Conservation (phyloP, 805 yeast genomes). For the Nakazawaea laoshanensis region DNA sequence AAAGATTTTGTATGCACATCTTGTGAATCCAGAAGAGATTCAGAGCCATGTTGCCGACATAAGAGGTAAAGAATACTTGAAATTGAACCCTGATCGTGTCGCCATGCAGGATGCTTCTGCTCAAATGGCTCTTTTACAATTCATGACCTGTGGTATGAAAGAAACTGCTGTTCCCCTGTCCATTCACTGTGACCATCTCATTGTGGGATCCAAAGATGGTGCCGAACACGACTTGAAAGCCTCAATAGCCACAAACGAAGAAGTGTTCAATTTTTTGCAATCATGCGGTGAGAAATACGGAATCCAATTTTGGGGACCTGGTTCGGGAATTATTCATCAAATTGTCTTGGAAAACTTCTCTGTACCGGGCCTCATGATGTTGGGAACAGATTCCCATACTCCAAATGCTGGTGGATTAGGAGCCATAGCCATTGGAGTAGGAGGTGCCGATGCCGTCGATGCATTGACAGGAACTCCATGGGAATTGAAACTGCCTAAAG, state of each 20-base stretch:
- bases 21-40: slow-evolving; percentile 87
- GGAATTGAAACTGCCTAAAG: slow-evolving; percentile 97
- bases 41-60: slow-evolving; percentile 33
- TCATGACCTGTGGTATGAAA: slow-evolving; percentile 91
- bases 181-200: slow-evolving; percentile 96
- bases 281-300: slow-evolving; percentile 91
- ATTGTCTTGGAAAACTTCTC: slow-evolving; percentile 94
- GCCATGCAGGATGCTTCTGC: slow-evolving; percentile 99
- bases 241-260: slow-evolving; percentile 85
- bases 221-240: slow-evolving; percentile 78
- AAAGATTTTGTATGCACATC: slow-evolving; percentile 89
- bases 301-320: slow-evolving; percentile 98
- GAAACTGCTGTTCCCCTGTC: slow-evolving; percentile 92
- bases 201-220: slow-evolving; percentile 84
- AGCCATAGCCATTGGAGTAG: slow-evolving; percentile 96
- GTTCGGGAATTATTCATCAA: slow-evolving; percentile 97
- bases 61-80: slow-evolving; percentile 87
- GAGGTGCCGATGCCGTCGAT: slow-evolving; percentile 99
- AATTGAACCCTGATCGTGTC: slow-evolving; percentile 94
- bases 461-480: slow-evolving; percentile 91
- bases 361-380: slow-evolving; percentile 93
- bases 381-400: slow-evolving; percentile 97
- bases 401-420: slow-evolving; percentile 99
- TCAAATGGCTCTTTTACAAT: slow-evolving; percentile 95
- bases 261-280: slow-evolving; percentile 87